Conservation (phyloP, 2,329 filamentous ascomycete genomes). For the Aspergillus intermedius region DNA sequence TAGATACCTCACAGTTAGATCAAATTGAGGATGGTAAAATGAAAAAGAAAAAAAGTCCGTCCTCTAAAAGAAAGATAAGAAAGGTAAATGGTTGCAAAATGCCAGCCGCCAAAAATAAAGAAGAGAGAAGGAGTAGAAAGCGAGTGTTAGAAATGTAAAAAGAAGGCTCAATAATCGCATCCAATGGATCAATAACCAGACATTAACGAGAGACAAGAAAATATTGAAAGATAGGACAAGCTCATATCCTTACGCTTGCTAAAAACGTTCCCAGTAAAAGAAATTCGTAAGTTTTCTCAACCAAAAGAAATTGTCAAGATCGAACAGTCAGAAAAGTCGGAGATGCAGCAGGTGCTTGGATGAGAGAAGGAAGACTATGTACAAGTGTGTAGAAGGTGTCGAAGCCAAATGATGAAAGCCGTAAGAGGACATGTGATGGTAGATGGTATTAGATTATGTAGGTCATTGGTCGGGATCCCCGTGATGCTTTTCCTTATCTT, state of each 20-base stretch:
- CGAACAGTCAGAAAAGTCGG: conserved; percentile 2
- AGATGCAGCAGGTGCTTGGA: conserved; percentile 2
- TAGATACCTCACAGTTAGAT: neutral
- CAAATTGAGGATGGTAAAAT: neutral
- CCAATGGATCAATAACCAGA: conserved; percentile 12
- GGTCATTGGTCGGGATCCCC: conserved; percentile 13
- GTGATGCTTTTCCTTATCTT: conserved; percentile 36
- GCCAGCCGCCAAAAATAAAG: neutral
- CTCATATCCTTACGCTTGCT: conserved; percentile 25
- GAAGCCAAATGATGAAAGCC: conserved; percentile 6
- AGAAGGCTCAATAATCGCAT: neutral
- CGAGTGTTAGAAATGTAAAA: neutral
- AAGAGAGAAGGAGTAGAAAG: neutral
- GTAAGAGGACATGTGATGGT: conserved; percentile 9
- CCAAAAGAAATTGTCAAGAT: conserved; percentile 5
- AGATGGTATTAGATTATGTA: conserved; percentile 9
- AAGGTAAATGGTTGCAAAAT: neutral
- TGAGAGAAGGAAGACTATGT: conserved; percentile 11
- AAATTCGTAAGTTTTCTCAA: conserved; percentile 29
- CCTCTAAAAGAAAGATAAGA: neutral
- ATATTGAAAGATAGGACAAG: conserved; percentile 15
- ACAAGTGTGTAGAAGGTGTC: conserved; percentile 2
- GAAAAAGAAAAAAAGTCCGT: neutral
- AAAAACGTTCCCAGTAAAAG: conserved; percentile 24
- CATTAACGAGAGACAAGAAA: conserved; percentile 31